Evolutionary conservation across 1,284 basidiomycete species (phyloP).

Genomic region (Cutaneotrichosporon cavernicola): DNA sequence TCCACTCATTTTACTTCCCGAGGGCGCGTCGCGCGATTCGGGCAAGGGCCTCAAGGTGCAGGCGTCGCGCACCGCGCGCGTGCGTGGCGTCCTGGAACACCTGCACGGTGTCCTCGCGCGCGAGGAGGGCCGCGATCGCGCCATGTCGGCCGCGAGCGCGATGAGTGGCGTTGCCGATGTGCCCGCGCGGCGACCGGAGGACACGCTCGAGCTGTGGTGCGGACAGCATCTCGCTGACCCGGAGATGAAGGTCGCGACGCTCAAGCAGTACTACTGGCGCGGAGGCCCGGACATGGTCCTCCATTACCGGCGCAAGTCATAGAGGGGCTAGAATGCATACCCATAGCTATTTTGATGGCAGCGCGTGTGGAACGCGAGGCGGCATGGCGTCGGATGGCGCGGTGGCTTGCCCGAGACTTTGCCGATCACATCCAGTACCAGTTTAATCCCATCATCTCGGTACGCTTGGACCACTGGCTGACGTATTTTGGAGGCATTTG

Average conservation of each 20-base stretch:
- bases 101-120: slow-evolving; percentile 13
- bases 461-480: neutral
- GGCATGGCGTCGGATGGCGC: neutral
- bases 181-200: slow-evolving; percentile 59
- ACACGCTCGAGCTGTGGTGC: slow-evolving; percentile 82
- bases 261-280: slow-evolving; percentile 81
- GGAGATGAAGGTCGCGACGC: slow-evolving; percentile 82
- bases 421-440: neutral
- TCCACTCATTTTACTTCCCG: slow-evolving; percentile 84
- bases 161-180: slow-evolving; percentile 17
- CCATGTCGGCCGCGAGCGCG: slow-evolving; percentile 15
- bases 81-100: slow-evolving; percentile 24
- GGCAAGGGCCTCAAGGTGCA: slow-evolving; percentile 20
- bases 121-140: slow-evolving; percentile 18
- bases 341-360: neutral
- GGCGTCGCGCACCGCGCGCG: slow-evolving; percentile 30
- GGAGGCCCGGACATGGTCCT: slow-evolving; percentile 76
- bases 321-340: slow-evolving; percentile 2
- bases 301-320: slow-evolving; percentile 67
- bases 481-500: neutral
- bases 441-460: neutral
- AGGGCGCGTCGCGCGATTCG: slow-evolving; percentile 32
- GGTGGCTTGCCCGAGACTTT: neutral
- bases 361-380: neutral
- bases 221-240: slow-evolving; percentile 75